Evolutionary conservation across 192 early-diverging fungal genomes (phyloP), one percentile per base, ranked within the genome.

Genomic region (Chytriomyces sp.): DNA sequence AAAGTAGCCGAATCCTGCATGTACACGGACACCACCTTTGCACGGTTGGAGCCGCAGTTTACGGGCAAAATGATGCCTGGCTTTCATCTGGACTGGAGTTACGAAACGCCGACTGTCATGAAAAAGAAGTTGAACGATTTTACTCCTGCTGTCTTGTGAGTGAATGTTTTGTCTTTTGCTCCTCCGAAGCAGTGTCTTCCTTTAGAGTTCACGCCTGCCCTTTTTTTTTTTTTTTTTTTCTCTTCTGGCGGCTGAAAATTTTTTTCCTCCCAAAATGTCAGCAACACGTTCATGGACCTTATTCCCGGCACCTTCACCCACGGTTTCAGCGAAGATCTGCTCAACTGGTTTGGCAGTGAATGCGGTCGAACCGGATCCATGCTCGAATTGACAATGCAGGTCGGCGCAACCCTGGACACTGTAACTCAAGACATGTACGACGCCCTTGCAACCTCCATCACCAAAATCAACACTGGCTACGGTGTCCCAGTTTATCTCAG

Each of bases 401-500:
- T 67, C 18, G 45, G 64, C 24, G 11, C 62, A 35, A 74, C 65
- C 68, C 20, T 84, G 6, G 45, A 16, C 2, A 26, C 7, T 84
- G 20, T 23, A 66, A 5, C 28, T 1, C 77, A 83, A 26, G 72
- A 46, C 43, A 28, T 82, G 7, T 72, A 67, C 35, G 71, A 79
- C 45, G 45, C 11, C 0, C 50, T 86, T 45, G 82, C 75, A 10
- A 6, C 62, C n/a, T 11, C 77, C 20, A 69, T 72, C 45, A 13
- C 23, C 4, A 24, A 68, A 13, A 65, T 86, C 28, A 86, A 86
- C 53, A 45, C 35, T 45, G 48, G 63, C 0, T 43, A 70, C 8
- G 80, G 82, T 16, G 72, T 75, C 2, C 84, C 84, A 6, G 50
- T 86, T 16, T 59, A 84, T 20, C 61, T 86, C 7, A 76, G 84